These are phyloP conservation scores for Pulveroboletus sp. DNA, from an alignment of 768 basidiomycete species.

Conservation along the genomic window DNA sequence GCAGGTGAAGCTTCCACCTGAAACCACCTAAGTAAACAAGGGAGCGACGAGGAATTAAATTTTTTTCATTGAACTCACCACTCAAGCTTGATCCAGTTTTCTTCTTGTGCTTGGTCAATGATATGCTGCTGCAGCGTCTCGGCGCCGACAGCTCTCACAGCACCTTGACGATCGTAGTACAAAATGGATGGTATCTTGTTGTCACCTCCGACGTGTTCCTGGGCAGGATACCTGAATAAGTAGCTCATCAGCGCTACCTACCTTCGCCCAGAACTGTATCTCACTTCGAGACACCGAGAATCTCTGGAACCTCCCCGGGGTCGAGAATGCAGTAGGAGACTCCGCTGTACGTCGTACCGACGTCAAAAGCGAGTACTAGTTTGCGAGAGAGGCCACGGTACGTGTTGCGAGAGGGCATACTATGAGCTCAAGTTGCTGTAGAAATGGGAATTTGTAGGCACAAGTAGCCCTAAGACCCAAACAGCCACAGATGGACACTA, in stretches of 20 bases:
- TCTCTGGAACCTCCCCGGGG: conserved; percentile 31
- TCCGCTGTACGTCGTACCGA: conserved; percentile 42
- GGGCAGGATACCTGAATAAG: conserved; percentile 39
- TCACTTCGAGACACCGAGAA: conserved; percentile 27
- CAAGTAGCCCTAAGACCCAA: background rate
- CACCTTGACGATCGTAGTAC: conserved; percentile 41
- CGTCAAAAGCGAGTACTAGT: conserved; percentile 40
- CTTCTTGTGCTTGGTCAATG: conserved; percentile 36
- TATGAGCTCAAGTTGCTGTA: background rate
- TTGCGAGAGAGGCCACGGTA: conserved; percentile 39
- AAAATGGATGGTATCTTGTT: conserved; percentile 47
- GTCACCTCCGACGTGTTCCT: conserved; percentile 42
- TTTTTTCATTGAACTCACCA: conserved; percentile 27
- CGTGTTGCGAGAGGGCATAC: conserved; percentile 26
- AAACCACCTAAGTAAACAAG: background rate
- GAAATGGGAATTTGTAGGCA: background rate
- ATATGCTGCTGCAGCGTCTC: conserved; percentile 35
- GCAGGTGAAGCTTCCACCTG: conserved; percentile 36
- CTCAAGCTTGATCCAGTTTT: conserved; percentile 36
- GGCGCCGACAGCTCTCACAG: conserved; percentile 39
- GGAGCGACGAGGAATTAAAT: background rate
- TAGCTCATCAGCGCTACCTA: background rate
- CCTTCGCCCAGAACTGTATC: background rate
- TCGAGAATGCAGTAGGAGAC: conserved; percentile 35
- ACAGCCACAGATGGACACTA: background rate